Evolutionary conservation across 352 stramenopile genomes (phyloP), one percentile per base, ranked within the genome.

Genomic region (Pythium phragmitis): DNA sequence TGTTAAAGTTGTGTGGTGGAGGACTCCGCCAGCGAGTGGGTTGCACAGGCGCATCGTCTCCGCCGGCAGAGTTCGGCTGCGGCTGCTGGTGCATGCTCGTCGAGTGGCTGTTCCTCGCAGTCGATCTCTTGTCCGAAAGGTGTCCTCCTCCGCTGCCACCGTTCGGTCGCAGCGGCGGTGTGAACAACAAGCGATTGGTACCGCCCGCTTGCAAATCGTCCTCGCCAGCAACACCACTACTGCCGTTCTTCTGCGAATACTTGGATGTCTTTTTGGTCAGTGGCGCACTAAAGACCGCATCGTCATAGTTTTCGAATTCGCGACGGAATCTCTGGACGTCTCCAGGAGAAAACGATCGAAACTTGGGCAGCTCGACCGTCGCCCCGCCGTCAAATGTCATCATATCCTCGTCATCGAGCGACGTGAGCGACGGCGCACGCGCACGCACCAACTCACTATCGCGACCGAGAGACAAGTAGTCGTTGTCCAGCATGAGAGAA

Each of bases 221-320:
- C 68, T 83, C 41, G 77, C 86, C 19, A 70, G 65, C 2, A 46
- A 39, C 41, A 77, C 86, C 19, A 69, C 67, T 3, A 46, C 43
- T 8, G 73, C 50, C 59, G 69, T 26, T 53, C 62, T 53, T 52
- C 57, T 53, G 9, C 34, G 28, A 41, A 16, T 66, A 17, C 11
- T 57, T 60, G 2, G 48, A 51, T 6, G 26, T 3, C 14, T 48
- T 53, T 19, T 57, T 69, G 5, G 37, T 19, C 1, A 50, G 23
- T 17, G 63, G 63, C 8, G 34, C 43, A 11, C 36, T 71, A 72
- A 92, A 92, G 9, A 88, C 84, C 61, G 80, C 66, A 42, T 92
- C 84, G 34, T 92, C 84, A 65, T 92, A 92, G 46, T 59, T 73
- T 37, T 91, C 84, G 45, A 80, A 92, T 45, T 84, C 74, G 23